Evolutionary conservation across 306 rosid genomes (phyloP).

Genomic region (Chamaecrista fasciculata): DNA sequence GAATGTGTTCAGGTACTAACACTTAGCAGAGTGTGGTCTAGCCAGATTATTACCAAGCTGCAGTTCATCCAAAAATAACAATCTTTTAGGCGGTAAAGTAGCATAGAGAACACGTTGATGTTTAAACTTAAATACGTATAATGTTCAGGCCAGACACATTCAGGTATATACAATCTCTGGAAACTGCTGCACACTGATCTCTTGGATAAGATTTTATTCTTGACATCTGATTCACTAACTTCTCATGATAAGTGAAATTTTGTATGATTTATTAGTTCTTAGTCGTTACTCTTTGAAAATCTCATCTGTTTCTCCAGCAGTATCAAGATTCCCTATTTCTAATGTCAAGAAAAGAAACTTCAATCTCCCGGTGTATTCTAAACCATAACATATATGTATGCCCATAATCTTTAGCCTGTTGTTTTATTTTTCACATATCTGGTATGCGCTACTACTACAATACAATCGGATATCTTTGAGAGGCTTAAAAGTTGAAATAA

Average conservation of each 20-base stretch:
- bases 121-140: neutral
- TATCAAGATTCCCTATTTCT: neutral
- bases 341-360: neutral
- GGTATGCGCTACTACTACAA: conserved; percentile 1
- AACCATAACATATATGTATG: neutral
- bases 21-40: conserved; percentile 1
- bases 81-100: neutral
- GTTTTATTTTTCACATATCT: conserved; percentile 7
- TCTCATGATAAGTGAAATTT: neutral
- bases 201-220: no score
- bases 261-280: neutral
- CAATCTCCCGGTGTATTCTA: no score
- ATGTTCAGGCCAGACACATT: neutral
- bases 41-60: conserved; percentile 1
- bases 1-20: neutral
- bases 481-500: conserved; percentile 7
- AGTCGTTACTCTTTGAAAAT: neutral
- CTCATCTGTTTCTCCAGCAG: neutral
- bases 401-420: neutral
- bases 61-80: conserved; percentile 6
- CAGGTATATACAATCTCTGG: neutral
- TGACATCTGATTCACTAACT: neutral
- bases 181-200: neutral
- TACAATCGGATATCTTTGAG: conserved; percentile 12
- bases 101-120: neutral